Base-by-base conservation (phyloP, 129 eudicot genomes). In the Lonicera japonica region DNA sequence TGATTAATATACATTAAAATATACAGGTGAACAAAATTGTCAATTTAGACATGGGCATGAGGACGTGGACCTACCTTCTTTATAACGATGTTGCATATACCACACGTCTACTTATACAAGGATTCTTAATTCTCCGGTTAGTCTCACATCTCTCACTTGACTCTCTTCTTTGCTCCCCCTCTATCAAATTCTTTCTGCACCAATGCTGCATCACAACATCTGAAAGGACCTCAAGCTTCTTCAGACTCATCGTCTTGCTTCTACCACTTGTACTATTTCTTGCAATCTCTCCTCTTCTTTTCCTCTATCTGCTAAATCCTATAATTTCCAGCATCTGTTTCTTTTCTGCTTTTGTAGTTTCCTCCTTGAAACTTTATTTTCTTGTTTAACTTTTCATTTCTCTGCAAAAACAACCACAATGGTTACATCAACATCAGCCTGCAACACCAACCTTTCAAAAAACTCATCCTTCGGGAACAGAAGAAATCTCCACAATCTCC, bases 401-500 rank as follows among this genome's bases (percentile, higher is more conserved):
- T 41, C 12, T 41, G 58, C 5, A 61, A 47, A 40, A 54, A 22
- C 56, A 40, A 16, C 45, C 22, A 73, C 78, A 79, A 58, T 72
- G 71, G 65, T 66, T 54, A 60, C 78, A 21, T 48, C 71, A 23
- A 38, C 25, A 21, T 58, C 89, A 14, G 51, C 80, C 39, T 73
- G 47, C 48, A 74, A 63, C 60, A 58, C 80, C 54, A 69, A 23
- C 45, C 82, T 77, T 16, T 64, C 85, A 56, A 47, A 67, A 59
- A 75, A 72, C 62, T 63, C 63, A 69, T 58, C 73, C 8, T 73
- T 77, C 67, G 65, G 73, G 51, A 67, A 34, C 29, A 72, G 25
- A 36, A 73, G 62, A 50, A 77, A 62, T 54, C 65, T 73, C 54
- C 83, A 82, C 1, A 77, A 62, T 54, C 65, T 73, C 54, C 83